These are phyloP conservation scores for Schwanniomyces polymorphus DNA, from an alignment of 805 yeast genomes.

Conservation along the genomic window DNA sequence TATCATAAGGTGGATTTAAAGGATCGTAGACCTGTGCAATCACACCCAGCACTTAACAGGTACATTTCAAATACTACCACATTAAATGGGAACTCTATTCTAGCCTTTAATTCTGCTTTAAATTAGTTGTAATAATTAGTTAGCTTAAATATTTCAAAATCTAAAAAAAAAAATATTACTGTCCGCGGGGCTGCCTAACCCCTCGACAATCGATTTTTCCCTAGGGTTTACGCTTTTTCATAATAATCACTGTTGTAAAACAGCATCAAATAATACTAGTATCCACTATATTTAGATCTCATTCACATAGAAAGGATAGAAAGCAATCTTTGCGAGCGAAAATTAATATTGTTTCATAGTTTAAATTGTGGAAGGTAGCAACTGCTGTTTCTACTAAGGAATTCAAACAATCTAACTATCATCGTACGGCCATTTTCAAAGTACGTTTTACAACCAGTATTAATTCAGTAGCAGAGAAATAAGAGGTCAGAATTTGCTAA, in stretches of 20 bases:
- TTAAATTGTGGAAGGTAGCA: too few species aligned
- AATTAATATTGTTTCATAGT: too few species aligned
- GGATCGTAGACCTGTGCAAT: slow-evolving; percentile 42
- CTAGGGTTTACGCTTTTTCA: not conserved
- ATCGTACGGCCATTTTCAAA: too few species aligned
- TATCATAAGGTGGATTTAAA: slow-evolving; percentile 18
- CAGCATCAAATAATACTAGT: not conserved
- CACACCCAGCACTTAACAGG: slow-evolving; percentile 43
- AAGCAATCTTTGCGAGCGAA: not conserved
- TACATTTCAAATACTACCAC: slow-evolving; percentile 9
- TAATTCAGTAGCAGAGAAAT: not conserved
- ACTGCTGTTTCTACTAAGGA: too few species aligned
- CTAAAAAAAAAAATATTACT: not conserved
- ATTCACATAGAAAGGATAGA: not conserved
- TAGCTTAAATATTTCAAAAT: not conserved
- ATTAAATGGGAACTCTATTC: slow-evolving; percentile 15
- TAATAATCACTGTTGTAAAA: not conserved
- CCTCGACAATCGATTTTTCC: not conserved
- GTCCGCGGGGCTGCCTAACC: not conserved
- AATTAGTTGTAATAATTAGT: not conserved
- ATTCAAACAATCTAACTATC: too few species aligned
- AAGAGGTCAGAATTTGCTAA: not conserved
- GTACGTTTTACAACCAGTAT: too few species aligned
- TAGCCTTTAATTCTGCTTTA: slow-evolving; percentile 3
- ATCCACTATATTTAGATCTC: not conserved